Conservation (phyloP, 2,329 filamentous ascomycete genomes). For the Fusarium buxicola region DNA sequence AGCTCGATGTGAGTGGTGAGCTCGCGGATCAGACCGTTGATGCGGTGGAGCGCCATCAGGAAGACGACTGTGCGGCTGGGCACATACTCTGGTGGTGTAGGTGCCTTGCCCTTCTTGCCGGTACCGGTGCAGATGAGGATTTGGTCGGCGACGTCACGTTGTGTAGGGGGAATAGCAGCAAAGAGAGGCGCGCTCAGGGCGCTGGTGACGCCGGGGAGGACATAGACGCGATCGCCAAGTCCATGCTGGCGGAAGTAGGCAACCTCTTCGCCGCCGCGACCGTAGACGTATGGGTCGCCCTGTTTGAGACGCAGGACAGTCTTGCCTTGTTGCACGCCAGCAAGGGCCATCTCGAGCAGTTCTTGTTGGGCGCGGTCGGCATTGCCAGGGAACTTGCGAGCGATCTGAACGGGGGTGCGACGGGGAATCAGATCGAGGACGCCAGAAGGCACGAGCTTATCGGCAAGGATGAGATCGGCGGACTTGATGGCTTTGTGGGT, state of each 20-base stretch:
- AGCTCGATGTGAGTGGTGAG: constrained; percentile 64
- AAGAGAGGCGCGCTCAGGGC: constrained; percentile 90
- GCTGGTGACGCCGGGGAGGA: constrained; percentile 91
- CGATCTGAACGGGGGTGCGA: constrained; percentile 88
- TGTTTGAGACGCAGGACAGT: constrained; percentile 93
- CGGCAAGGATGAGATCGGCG: constrained; percentile 84
- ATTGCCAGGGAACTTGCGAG: constrained; percentile 97
- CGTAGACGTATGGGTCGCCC: constrained; percentile 96
- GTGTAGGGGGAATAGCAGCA: constrained; percentile 87
- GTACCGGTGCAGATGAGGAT: constrained; percentile 97
- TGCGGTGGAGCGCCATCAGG: constrained; percentile 92
- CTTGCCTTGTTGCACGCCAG: constrained; percentile 73
- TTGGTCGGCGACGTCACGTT: constrained; percentile 90
- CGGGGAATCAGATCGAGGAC: constrained; percentile 92
- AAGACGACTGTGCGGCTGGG: constrained; percentile 87
- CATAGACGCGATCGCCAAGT: constrained; percentile 70
- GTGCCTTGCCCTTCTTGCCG: constrained; percentile 86
- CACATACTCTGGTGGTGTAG: constrained; percentile 83
- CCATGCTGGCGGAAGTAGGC: constrained; percentile 82
- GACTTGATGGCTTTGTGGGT: constrained; percentile 80
- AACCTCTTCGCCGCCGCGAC: constrained; percentile 92
- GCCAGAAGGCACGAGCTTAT: constrained; percentile 86
- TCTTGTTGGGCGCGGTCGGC: constrained; percentile 94
- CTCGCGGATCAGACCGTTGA: constrained; percentile 78
- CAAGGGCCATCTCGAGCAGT: constrained; percentile 81